Evolutionary conservation across 169 alveolate species (phyloP).

Genomic region (Eimeria brunetti): DNA sequence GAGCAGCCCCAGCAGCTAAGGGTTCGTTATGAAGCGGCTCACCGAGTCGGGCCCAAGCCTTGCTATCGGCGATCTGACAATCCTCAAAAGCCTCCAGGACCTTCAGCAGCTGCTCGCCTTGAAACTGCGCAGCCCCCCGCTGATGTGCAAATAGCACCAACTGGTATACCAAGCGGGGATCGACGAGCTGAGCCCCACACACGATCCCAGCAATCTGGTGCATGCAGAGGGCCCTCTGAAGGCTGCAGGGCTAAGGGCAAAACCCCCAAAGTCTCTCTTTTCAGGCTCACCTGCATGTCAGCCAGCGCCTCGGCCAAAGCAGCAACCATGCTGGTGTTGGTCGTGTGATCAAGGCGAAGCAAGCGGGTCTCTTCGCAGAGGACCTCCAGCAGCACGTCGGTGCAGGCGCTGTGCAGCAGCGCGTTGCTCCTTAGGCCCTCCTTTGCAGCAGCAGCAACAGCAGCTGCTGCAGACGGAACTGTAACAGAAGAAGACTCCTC

Average conservation of each 20-base stretch:
- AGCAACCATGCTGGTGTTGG: slow-evolving; percentile 77
- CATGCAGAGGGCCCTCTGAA: background rate
- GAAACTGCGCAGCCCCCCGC: slow-evolving; percentile 77
- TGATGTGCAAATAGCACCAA: slow-evolving; percentile 65
- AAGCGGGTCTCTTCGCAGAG: slow-evolving; percentile 78
- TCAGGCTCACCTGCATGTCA: slow-evolving; percentile 35
- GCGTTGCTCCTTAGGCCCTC: slow-evolving; percentile 48
- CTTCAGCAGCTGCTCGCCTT: slow-evolving; percentile 76
- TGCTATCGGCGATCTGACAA: slow-evolving; percentile 33
- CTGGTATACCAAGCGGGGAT: slow-evolving; percentile 79
- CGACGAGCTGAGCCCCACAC: slow-evolving; percentile 73
- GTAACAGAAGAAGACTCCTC: background rate
- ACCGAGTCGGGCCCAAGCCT: slow-evolving; percentile 79
- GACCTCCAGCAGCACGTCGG: slow-evolving; percentile 58
- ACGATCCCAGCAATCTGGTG: background rate
- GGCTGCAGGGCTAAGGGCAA: background rate
- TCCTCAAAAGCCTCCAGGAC: slow-evolving; percentile 44
- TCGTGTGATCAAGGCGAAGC: slow-evolving; percentile 70
- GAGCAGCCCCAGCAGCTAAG: background rate
- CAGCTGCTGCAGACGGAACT: slow-evolving; percentile 8
- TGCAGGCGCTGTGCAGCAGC: slow-evolving; percentile 40
- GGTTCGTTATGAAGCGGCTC: background rate
- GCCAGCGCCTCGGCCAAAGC: slow-evolving; percentile 68
- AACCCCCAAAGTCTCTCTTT: background rate
- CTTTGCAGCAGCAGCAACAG: slow-evolving; percentile 18